Percentiles rank a stretch among this genome's conserved stretches.
Evolutionary conservation across 2,329 filamentous ascomycete species (phyloP).

Genomic region (Trichoderma sp.): DNA sequence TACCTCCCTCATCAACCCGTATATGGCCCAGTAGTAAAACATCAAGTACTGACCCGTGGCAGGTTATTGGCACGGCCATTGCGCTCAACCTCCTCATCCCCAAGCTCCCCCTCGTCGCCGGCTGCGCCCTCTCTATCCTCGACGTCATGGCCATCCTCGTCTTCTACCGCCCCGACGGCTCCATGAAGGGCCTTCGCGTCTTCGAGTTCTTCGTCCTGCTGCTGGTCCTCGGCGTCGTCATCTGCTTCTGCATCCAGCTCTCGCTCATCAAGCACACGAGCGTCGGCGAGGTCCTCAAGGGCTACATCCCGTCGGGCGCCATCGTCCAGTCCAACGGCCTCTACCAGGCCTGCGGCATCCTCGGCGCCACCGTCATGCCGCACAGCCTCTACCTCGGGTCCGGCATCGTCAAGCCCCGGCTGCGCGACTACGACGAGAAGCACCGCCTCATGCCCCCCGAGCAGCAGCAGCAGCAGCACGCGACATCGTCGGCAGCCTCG

Average conservation of each 20-base stretch:
- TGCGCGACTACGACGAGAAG: slow-evolving; percentile 63
- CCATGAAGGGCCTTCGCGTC: slow-evolving; percentile 60
- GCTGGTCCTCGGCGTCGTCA: slow-evolving; percentile 67
- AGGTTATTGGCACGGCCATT: slow-evolving; percentile 71
- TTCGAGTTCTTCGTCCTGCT: slow-evolving; percentile 67
- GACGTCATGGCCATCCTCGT: slow-evolving; percentile 69
- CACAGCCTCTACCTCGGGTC: slow-evolving; percentile 70
- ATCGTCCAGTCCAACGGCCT: slow-evolving; percentile 58
- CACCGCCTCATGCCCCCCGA: slow-evolving; percentile 53
- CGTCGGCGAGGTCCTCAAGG: slow-evolving; percentile 62
- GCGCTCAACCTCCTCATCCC: slow-evolving; percentile 67
- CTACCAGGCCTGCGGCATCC: slow-evolving; percentile 74
- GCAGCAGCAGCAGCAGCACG: slow-evolving; percentile 31
- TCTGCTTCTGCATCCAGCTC: slow-evolving; percentile 72
- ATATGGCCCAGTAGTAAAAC: background rate
- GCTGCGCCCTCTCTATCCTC: slow-evolving; percentile 67
- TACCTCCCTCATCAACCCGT: background rate
- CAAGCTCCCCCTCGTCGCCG: slow-evolving; percentile 65
- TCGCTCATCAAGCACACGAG: slow-evolving; percentile 60
- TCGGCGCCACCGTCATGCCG: slow-evolving; percentile 76
- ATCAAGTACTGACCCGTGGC: background rate
- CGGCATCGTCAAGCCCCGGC: slow-evolving; percentile 67
- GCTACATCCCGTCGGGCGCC: slow-evolving; percentile 64
- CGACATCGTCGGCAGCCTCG: slow-evolving; percentile 31
- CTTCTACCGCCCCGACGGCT: slow-evolving; percentile 64